Evolutionary conservation across 139 green algal species (phyloP), one percentile per base, ranked within the genome.

Genomic region (Klebsormidium nitens): DNA sequence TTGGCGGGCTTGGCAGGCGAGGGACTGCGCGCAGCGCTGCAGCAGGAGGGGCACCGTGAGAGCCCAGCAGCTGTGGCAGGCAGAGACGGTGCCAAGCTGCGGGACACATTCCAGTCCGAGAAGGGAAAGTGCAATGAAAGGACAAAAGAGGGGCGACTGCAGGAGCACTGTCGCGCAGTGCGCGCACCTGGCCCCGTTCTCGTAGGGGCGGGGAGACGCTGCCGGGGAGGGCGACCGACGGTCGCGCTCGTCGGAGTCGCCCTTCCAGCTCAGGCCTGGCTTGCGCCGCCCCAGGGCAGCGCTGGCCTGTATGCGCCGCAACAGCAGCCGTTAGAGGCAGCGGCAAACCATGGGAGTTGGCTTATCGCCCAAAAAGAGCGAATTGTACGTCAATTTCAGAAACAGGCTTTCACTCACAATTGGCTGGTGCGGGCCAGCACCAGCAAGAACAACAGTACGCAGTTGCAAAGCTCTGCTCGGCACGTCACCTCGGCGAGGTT

Each of bases 401-500:
- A n/a, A n/a, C n/a, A n/a, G n/a, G n/a, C n/a, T n/a, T n/a, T n/a
- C n/a, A n/a, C n/a, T n/a, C n/a, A n/a, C n/a, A n/a, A n/a, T n/a
- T n/a, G n/a, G n/a, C n/a, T n/a, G 29, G 32, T 63, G 29, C 8
- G 34, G 32, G 32, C 8, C 8, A 14, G 29, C 8, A 11, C 8
- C 8, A 11, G 29, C 8, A 11, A 63, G 14, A 36, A 36, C 8
- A 63, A 63, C 8, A 63, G 55, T 14, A 36, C n/a, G n/a, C n/a
- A n/a, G n/a, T n/a, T n/a, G n/a, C n/a, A 63, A 63, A 63, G 29
- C 8, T 11, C 55, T 8, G 34, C 8, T 8, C 8, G 31, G 29
- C 32, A 11, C 32, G 32, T 63, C 8, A 64, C 60, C 44, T 69
- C 60, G 36, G 60, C 60, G 8, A 69, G 14, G 60, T 69, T 69